phyloP scores from a whole-genome alignment of 1,139 yeast species.

The Hyphopichia fennica region DNA sequence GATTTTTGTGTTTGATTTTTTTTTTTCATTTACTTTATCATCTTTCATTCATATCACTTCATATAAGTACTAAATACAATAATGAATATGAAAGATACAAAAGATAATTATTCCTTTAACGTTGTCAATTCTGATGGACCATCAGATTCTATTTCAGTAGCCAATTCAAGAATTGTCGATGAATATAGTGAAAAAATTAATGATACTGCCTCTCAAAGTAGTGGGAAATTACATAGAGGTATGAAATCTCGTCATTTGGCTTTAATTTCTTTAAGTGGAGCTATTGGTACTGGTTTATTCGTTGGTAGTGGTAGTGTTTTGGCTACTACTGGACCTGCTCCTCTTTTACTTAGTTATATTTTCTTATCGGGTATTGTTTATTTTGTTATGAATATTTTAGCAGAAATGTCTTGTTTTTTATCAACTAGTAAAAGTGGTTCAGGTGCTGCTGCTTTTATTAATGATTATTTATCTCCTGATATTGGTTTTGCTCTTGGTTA shows the following conservation, averaged over 20 bases:
- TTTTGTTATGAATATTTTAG: conserved; percentile 57
- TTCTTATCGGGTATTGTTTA: conserved; percentile 54
- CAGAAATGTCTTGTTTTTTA: conserved; percentile 61
- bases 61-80: too few relatives aligned
- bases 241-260: conserved; percentile 39
- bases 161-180: conserved; percentile 34
- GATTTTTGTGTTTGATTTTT: background rate
- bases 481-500: conserved; percentile 50
- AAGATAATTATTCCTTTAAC: background rate
- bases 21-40: background rate
- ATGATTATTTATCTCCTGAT: conserved; percentile 34
- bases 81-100: background rate
- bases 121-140: background rate
- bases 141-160: conserved; percentile 25
- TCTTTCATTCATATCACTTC: background rate
- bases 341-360: conserved; percentile 46
- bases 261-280: conserved; percentile 40
- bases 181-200: conserved; percentile 24
- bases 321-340: conserved; percentile 51
- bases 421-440: conserved; percentile 48
- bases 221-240: conserved; percentile 27
- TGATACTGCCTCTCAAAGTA: background rate
- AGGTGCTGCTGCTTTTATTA: conserved; percentile 41
- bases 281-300: conserved; percentile 44
- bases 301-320: conserved; percentile 51